phyloP scores from a whole-genome alignment of 2,329 filamentous ascomycete genomes.

The Didymella sp. region DNA sequence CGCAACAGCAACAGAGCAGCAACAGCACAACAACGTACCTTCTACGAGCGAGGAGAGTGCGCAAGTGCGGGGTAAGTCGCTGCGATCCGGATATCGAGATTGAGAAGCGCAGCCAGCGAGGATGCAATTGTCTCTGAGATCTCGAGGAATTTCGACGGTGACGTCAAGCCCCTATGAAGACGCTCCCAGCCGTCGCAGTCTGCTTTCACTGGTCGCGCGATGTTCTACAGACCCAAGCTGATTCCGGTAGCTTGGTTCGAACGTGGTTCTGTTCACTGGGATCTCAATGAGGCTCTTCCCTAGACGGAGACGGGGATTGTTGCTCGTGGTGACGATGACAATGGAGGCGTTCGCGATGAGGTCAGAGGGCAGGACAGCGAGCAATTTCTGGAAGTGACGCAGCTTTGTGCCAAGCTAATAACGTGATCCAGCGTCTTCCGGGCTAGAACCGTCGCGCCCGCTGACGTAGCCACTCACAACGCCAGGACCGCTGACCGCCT shows the following conservation, averaged over 20 bases:
- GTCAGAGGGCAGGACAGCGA: slow-evolving; percentile 45
- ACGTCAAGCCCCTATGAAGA: slow-evolving; percentile 40
- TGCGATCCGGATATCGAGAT: slow-evolving; percentile 28
- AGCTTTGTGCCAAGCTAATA: slow-evolving; percentile 38
- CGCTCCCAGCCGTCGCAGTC: slow-evolving; percentile 27
- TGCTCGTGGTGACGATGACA: slow-evolving; percentile 43
- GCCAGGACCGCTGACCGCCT: slow-evolving; percentile 20
- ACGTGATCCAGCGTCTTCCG: slow-evolving; percentile 38
- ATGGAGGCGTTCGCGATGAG: slow-evolving; percentile 47
- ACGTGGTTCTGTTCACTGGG: slow-evolving; percentile 22
- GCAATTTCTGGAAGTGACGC: slow-evolving; percentile 44
- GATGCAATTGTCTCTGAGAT: slow-evolving; percentile 28
- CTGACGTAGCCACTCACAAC: slow-evolving; percentile 3
- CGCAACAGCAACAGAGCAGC: slow-evolving; percentile 27
- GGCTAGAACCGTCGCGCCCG: slow-evolving; percentile 12
- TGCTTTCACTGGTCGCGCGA: slow-evolving; percentile 20
- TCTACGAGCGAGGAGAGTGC: slow-evolving; percentile 25
- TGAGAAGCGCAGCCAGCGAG: slow-evolving; percentile 25
- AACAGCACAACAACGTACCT: slow-evolving; percentile 39
- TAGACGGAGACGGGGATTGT: slow-evolving; percentile 34
- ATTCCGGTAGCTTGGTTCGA: slow-evolving; percentile 18
- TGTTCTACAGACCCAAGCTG: slow-evolving; percentile 17
- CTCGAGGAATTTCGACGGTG: slow-evolving; percentile 34
- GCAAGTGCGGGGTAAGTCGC: slow-evolving; percentile 39
- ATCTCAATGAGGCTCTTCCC: slow-evolving; percentile 38